Conservation (phyloP, 768 basidiomycete species). For the Infundibulicybe gibba region DNA sequence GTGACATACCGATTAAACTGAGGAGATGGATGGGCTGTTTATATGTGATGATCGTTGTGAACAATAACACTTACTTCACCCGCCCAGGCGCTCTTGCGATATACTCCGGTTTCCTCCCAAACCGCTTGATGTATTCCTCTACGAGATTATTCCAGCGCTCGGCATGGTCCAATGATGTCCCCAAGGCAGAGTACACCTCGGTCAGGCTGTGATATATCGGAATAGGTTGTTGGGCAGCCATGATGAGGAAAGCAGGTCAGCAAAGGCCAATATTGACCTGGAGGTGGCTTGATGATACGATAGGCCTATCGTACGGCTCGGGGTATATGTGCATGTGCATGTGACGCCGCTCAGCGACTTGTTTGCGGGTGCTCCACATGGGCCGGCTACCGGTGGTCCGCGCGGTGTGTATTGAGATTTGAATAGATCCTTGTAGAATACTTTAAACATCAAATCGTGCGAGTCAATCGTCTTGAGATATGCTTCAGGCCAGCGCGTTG, state of each 20-base stretch:
- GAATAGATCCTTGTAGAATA: no score
- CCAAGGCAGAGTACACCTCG: constrained; percentile 50
- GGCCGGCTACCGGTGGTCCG: no score
- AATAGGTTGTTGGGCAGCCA: constrained; percentile 56
- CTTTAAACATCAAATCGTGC: no score
- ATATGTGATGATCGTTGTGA: background rate
- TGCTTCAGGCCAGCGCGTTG: no score
- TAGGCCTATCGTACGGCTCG: no score
- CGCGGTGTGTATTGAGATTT: no score
- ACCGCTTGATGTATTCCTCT: constrained; percentile 57
- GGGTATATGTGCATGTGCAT: no score
- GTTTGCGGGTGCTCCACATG: no score
- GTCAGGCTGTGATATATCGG: constrained; percentile 58
- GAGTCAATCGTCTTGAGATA: no score
- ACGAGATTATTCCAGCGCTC: constrained; percentile 60
- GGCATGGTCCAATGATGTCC: constrained; percentile 52
- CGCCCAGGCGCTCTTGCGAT: constrained; percentile 79
- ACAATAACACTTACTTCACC: constrained; percentile 55
- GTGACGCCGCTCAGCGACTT: no score
- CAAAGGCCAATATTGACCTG: constrained; percentile 3
- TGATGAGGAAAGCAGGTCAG: constrained; percentile 15
- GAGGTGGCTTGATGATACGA: background rate
- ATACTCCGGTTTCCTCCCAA: constrained; percentile 63
- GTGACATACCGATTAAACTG: constrained; percentile 38
- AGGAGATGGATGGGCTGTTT: background rate